Evolutionary conservation across 768 basidiomycete genomes (phyloP), one percentile per base, ranked within the genome.

Genomic region (Boletus bicolor): DNA sequence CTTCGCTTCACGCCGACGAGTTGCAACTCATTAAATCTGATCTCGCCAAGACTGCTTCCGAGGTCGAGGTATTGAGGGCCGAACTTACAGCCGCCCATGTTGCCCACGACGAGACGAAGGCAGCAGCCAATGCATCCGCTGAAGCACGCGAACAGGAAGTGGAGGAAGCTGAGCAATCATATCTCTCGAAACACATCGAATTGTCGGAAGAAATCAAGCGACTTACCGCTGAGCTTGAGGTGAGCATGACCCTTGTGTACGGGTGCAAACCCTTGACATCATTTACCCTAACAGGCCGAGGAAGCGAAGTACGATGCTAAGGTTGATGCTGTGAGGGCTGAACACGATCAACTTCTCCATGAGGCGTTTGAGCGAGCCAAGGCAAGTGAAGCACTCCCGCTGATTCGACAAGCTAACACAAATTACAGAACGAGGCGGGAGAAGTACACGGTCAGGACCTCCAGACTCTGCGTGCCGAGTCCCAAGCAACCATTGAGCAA

Each of bases 311-410:
- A 91, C 67, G 75, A 79, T 64, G 76, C 77, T 8, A 87, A 85
- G 69, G 80, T 92, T 26, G 82, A 85, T 12, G 78, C 65, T 15
- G 82, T 89, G 39, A 84, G 85, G 62, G 79, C 75, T 17, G 86
- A 91, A 60, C 86, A 90, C 57, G 76, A 77, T 14, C 72, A 73
- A 48, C 76, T 83, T 42, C 72, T 91, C 17, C 75, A 84, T 58
- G 82, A 89, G 54, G 87, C 85, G 4, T 91, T 91, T 68, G 81
- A 87, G 56, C 83, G 81, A 44, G 89, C 90, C 17, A 92, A 91
- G 82, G 91, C 85, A 60, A 47, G 75, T 68, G 26, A 37, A 28
- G 41, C 21, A 24, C 50, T 4, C 21, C 34, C n/a, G 2, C 19
- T 4, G 4, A 7, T 44, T 21, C 19, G 35, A 30, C 44, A 12